Evolutionary conservation across 345 rosid genomes (phyloP).

Genomic region (Heritiera littoralis): DNA sequence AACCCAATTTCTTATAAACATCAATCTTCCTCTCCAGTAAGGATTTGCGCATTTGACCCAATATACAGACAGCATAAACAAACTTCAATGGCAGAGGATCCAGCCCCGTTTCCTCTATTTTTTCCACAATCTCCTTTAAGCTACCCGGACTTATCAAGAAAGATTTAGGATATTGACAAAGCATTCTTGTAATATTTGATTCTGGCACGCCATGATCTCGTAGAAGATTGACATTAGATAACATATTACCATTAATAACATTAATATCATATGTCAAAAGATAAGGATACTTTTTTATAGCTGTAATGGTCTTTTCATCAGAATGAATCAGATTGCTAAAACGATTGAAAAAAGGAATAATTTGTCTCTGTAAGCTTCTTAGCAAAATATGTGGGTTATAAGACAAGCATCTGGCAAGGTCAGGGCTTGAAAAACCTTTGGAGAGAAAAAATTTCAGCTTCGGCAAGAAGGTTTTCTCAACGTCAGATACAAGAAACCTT

Average conservation of each 20-base stretch:
- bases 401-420: neutral
- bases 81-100: slow-evolving; percentile 21
- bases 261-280: neutral
- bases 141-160: neutral
- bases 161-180: neutral
- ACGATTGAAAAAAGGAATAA: slow-evolving; percentile 38
- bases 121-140: slow-evolving; percentile 21
- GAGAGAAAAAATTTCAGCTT: slow-evolving; percentile 26
- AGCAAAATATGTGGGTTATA: neutral
- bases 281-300: neutral
- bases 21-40: slow-evolving; percentile 28
- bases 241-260: neutral
- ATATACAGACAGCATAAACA: slow-evolving; percentile 13
- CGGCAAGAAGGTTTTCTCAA: slow-evolving; percentile 25
- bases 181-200: neutral
- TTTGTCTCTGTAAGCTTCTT: slow-evolving; percentile 2
- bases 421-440: slow-evolving; percentile 14
- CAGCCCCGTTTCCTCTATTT: slow-evolving; percentile 28
- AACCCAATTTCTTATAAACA: slow-evolving; percentile 33
- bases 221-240: slow-evolving; percentile 15
- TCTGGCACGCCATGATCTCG: slow-evolving; percentile 32
- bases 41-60: neutral
- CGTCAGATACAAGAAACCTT: neutral
- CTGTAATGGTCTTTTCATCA: slow-evolving; percentile 1
- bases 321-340: slow-evolving; percentile 71